Evolutionary conservation across 495 filamentous ascomycete genomes (phyloP), one percentile per base, ranked within the genome.

Genomic region (Penicillium ucsense): DNA sequence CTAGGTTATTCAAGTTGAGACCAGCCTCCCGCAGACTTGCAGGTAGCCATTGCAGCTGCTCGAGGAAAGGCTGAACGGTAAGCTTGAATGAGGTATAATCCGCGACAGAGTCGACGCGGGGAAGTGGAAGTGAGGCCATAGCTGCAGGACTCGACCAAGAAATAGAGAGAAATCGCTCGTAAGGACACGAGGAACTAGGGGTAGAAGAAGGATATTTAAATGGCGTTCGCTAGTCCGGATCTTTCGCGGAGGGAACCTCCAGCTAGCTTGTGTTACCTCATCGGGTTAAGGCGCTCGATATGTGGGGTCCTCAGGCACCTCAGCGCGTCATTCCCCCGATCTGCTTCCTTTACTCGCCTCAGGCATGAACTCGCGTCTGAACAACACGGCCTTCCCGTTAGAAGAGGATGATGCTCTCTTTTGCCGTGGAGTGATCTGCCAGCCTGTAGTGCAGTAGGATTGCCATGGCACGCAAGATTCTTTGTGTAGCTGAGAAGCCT

Each of bases 401-500:
- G 51, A 48, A 47, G 46, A 43, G 42, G 48, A 42, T 36, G 43
- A 36, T 20, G 20, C 45, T 38, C 32, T 35, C 29, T 40, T 52
- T 36, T 27, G 50, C 41, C 36, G 32, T 36, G 52, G 52, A 44
- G 48, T 43, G 39, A 1, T 28, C 20, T 31, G 35, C 46, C 34
- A 55, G 38, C 52, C 39, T 12, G 41, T 20, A 41, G 39, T 28
- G 35, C 11, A 31, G 28, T 45, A 42, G 38, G 46, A 41, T 52
- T 43, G 43, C 55, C 59, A 64, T 71, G 53, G 62, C 60, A 39
- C 59, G 58, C 31, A 77, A 74, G 63, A 81, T 94, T 51, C 76
- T 98, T 29, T 97, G 94, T 60, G 89, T 98, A 53, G 92, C 92
- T 47, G 92, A 98, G 61, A 98, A 98, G 68, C 89, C 89, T 45